Evolutionary conservation across 139 green algal genomes (phyloP).

Genomic region (Trebouxia sp.): DNA sequence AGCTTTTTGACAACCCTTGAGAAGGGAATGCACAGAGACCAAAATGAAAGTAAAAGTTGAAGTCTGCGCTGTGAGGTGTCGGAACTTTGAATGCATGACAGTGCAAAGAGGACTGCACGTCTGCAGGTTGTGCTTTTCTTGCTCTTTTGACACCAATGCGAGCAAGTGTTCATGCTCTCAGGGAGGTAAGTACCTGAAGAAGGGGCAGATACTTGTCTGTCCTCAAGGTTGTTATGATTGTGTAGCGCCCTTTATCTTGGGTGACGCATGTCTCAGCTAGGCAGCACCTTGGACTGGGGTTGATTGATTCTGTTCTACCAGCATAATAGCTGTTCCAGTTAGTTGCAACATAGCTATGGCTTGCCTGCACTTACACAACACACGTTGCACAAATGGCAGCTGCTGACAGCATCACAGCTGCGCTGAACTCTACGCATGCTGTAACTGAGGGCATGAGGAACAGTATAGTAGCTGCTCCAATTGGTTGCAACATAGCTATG

Average conservation of each 20-base stretch:
- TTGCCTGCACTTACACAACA: too few relatives aligned
- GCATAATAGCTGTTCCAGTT: conserved; percentile 24
- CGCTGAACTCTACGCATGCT: too few relatives aligned
- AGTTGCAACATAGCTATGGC: conserved; percentile 18
- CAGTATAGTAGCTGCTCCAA: conserved; percentile 18
- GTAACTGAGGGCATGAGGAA: too few relatives aligned
- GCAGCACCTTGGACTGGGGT: neutral
- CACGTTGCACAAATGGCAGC: too few relatives aligned
- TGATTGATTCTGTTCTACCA: neutral
- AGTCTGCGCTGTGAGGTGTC: neutral
- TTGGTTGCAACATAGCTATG: conserved; percentile 22
- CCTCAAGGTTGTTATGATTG: neutral
- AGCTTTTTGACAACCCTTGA: too few relatives aligned
- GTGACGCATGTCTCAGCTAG: neutral
- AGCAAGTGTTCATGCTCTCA: too few relatives aligned
- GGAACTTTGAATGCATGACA: neutral
- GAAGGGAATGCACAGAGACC: too few relatives aligned
- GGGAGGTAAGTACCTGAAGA: neutral
- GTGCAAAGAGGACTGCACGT: neutral
- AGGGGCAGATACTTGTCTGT: conserved; percentile 26
- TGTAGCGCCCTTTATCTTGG: neutral
- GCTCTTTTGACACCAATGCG: too few relatives aligned
- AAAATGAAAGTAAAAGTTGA: too few relatives aligned
- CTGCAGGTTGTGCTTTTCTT: too few relatives aligned
- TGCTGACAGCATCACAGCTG: too few relatives aligned